phyloP scores from a whole-genome alignment of 2,329 filamentous ascomycete species.

The Coleophoma eucalyptorum region DNA sequence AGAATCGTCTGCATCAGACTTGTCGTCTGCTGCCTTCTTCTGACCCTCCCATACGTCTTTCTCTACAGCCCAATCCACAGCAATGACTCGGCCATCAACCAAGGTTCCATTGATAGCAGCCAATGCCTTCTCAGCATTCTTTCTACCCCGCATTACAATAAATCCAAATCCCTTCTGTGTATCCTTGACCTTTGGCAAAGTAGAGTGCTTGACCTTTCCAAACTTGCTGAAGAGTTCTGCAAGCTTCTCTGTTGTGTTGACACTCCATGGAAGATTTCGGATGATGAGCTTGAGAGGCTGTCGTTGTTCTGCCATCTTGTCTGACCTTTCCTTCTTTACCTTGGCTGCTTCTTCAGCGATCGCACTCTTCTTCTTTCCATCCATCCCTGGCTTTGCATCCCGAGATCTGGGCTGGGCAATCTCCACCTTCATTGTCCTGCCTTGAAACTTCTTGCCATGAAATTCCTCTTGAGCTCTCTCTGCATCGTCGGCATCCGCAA shows the following conservation, averaged over 20 bases:
- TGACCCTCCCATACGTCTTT: conserved; percentile 79
- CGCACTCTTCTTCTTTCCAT: conserved; percentile 28
- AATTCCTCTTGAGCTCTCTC: conserved; percentile 76
- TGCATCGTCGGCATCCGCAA: conserved; percentile 90
- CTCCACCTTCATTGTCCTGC: conserved; percentile 80
- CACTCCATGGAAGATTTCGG: conserved; percentile 92
- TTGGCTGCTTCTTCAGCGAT: conserved; percentile 32
- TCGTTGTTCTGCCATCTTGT: conserved; percentile 55
- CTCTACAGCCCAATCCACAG: conserved; percentile 96
- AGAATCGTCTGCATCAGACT: conserved; percentile 31
- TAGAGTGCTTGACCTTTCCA: conserved; percentile 86
- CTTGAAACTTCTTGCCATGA: conserved; percentile 73
- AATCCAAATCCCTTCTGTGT: conserved; percentile 87
- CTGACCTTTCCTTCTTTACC: conserved; percentile 50
- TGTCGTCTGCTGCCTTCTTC: conserved; percentile 37
- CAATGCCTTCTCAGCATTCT: conserved; percentile 88
- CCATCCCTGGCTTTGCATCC: conserved; percentile 43
- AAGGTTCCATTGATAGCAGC: conserved; percentile 83
- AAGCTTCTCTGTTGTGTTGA: conserved; percentile 82
- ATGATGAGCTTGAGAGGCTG: conserved; percentile 78
- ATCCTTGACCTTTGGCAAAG: conserved; percentile 70
- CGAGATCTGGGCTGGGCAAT: conserved; percentile 83
- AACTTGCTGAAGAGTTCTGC: conserved; percentile 77
- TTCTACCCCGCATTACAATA: conserved; percentile 79
- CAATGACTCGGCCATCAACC: conserved; percentile 81